These are phyloP conservation scores for Rhipidocladum racemiflorum DNA, from an alignment of 176 grass and related monocot genomes.

Conservation along the genomic window DNA sequence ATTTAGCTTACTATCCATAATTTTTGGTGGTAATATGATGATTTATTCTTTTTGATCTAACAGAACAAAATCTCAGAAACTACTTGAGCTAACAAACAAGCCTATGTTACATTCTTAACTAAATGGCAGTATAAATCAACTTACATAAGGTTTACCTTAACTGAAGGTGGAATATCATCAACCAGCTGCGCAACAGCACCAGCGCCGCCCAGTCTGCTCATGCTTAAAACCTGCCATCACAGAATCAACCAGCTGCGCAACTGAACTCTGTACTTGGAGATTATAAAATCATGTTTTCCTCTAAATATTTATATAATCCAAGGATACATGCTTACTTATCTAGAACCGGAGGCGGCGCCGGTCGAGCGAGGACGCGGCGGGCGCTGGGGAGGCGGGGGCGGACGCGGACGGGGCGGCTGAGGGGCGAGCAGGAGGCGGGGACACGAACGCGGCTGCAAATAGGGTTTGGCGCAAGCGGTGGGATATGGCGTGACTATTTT, in stretches of 20 bases:
- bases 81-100: background rate
- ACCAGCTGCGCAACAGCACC: constrained; percentile 95
- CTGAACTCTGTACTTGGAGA: background rate
- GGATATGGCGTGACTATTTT: too few relatives aligned
- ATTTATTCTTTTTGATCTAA: background rate
- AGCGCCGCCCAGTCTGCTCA: constrained; percentile 97
- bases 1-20: background rate
- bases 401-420: too few relatives aligned
- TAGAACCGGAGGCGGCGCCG: too few relatives aligned
- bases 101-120: background rate
- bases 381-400: too few relatives aligned
- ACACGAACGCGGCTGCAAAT: too few relatives aligned
- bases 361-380: too few relatives aligned
- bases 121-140: background rate
- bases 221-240: constrained; percentile 84
- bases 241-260: too few relatives aligned
- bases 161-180: constrained; percentile 87
- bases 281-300: constrained; percentile 10
- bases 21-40: background rate
- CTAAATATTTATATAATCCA: background rate
- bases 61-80: background rate
- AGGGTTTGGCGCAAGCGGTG: too few relatives aligned
- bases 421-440: too few relatives aligned
- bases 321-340: constrained; percentile 9
- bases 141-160: constrained; percentile 64